Conservation (phyloP, 2,329 filamentous ascomycete genomes). For the Aaosphaeria arxii region DNA sequence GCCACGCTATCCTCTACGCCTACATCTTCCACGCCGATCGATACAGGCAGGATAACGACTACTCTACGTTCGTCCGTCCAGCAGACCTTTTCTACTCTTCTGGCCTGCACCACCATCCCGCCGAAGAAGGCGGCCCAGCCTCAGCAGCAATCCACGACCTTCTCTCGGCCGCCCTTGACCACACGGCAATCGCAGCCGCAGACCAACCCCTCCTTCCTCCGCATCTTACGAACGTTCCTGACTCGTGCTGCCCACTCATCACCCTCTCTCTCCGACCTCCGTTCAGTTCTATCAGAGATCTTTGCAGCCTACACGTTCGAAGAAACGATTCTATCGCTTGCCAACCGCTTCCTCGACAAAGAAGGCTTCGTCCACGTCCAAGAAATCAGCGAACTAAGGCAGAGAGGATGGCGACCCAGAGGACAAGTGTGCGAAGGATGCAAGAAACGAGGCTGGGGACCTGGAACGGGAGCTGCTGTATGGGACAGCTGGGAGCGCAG, state of each 20-base stretch:
- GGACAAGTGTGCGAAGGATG: conserved; percentile 88
- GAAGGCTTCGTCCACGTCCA: conserved; percentile 83
- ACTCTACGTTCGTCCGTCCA: conserved; percentile 80
- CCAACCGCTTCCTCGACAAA: conserved; percentile 81
- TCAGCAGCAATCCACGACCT: conserved; percentile 14
- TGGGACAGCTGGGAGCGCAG: conserved; percentile 78
- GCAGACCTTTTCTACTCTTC: conserved; percentile 81
- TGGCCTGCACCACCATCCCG: conserved; percentile 61
- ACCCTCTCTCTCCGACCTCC: conserved; percentile 82
- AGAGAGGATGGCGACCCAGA: conserved; percentile 83
- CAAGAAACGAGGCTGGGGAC: conserved; percentile 80
- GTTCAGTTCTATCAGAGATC: conserved; percentile 80
- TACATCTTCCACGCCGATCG: conserved; percentile 35
- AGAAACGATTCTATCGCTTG: conserved; percentile 79
- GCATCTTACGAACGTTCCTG: conserved; percentile 84
- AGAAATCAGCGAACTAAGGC: conserved; percentile 69
- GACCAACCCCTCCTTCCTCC: conserved; percentile 75
- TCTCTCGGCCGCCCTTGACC: conserved; percentile 19
- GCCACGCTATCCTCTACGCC: conserved; percentile 21
- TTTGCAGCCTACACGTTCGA: conserved; percentile 97
- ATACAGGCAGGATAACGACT: conserved; percentile 60
- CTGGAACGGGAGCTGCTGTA: conserved; percentile 71
- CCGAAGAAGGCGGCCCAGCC: conserved; percentile 18
- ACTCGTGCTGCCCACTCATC: conserved; percentile 76
- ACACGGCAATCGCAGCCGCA: conserved; percentile 25